Base-by-base conservation (phyloP, 352 stramenopile genomes). In the Globisporangium splendens region DNA sequence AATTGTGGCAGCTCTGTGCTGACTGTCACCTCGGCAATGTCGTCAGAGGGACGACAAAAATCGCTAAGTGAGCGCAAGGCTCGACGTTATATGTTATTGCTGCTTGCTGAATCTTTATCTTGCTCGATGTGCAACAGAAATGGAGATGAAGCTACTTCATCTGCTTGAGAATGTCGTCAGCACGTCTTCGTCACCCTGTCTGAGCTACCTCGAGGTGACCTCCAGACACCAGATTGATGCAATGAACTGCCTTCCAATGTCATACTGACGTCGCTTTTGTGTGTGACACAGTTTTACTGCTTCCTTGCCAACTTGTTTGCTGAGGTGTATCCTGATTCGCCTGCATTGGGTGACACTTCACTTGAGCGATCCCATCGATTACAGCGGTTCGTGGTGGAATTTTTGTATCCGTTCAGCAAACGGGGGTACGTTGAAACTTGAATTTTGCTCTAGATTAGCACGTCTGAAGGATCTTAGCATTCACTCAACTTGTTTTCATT, bases 331-430 rank as follows among this genome's bases (percentile, higher is more conserved):
- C 6, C 35, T 8, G 21, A 3, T 57, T 20, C 10, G 20, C 7
- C 51, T 18, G 10, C 21, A 21, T 11, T 18, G 17, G 18, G 22
- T 12, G 0, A 31, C 17, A 14, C n/a, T 33, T 43, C 50, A n/a
- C 18, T 20, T 12, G 39, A 38, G 22, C 8, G 15, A 13, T 49
- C 1, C 21, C 18, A 57, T 12, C 17, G 7, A 17, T 41, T 62
- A 21, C 48, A 31, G 24, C 18, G 21, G 13, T 51, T 62, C 24
- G 41, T 46, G 17, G 33, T 51, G 33, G 47, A 56, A 10, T 51
- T 54, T 22, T 17, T 62, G 21, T 62, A 57, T 15, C 48, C 49
- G 12, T 62, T 62, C 22, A 24, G 38, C 46, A 50, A 49, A 24
- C 56, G 47, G 24, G 51, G 44, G 54, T 54, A 15, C 17, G 22